phyloP scores from a whole-genome alignment of 371 early-diverging fungal genomes.

The Blyttiomyces sp. region DNA sequence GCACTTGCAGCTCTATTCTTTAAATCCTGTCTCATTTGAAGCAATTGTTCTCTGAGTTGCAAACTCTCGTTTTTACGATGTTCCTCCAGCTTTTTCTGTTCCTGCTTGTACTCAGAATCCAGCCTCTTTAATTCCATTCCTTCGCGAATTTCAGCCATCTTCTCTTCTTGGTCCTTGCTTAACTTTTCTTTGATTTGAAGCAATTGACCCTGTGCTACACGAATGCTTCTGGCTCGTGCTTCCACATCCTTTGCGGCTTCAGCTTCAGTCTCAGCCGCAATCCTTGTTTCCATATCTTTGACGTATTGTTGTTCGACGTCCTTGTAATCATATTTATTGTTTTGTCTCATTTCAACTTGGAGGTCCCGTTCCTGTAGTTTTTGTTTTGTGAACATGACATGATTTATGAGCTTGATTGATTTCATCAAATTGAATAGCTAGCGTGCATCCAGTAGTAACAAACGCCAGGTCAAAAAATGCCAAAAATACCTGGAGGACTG shows the following conservation, averaged over 20 bases:
- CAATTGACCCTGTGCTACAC: constrained; percentile 3
- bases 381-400: too few species aligned
- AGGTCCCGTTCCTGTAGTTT: constrained; percentile 13
- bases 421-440: too few species aligned
- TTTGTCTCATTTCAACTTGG: constrained; percentile 14
- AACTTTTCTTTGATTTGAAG: constrained; percentile 6
- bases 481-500: constrained; percentile 31
- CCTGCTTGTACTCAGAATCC: constrained; percentile 6
- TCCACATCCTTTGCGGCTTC: background rate
- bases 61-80: background rate
- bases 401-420: too few species aligned
- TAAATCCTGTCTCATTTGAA: constrained; percentile 7
- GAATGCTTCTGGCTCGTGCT: background rate
- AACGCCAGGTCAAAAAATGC: background rate
- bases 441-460: too few species aligned
- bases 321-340: background rate
- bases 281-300: background rate
- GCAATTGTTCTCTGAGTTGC: constrained; percentile 10
- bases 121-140: constrained; percentile 2
- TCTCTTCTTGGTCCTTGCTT: background rate
- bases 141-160: background rate
- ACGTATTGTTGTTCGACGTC: background rate
- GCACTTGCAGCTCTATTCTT: background rate
- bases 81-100: background rate
- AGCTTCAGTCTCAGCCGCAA: constrained; percentile 2